Evolutionary conservation across 225 moss, liverwort and hornwort species (phyloP).

Genomic region (Anthoceros angustus): DNA sequence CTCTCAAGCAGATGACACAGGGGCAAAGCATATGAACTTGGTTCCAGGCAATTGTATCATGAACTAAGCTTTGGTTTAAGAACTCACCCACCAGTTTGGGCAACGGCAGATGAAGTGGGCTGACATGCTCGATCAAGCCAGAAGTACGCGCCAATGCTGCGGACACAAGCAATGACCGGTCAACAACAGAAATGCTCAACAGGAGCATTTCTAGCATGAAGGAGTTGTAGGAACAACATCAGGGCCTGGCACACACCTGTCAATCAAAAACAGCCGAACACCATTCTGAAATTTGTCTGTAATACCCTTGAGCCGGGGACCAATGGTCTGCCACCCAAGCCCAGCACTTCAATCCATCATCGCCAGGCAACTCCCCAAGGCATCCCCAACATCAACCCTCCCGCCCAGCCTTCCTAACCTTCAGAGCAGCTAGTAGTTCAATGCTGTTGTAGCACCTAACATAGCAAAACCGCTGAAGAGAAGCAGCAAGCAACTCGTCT

Average conservation of each 20-base stretch:
- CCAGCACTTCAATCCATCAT: neutral
- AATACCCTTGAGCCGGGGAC: constrained; percentile 27
- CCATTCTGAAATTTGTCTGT: constrained; percentile 28
- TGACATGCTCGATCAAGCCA: constrained; percentile 45
- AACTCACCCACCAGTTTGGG: constrained; percentile 21
- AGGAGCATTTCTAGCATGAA: neutral
- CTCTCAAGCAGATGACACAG: neutral
- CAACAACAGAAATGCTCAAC: neutral
- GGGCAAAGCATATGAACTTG: no score
- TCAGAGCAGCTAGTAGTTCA: constrained; percentile 39
- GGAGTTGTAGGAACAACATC: neutral
- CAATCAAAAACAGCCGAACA: constrained; percentile 33
- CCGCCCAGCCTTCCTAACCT: constrained; percentile 16
- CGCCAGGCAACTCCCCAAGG: no score
- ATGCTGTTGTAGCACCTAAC: constrained; percentile 55
- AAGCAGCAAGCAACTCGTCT: constrained; percentile 17
- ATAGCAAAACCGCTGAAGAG: constrained; percentile 32
- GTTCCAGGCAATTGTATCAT: neutral
- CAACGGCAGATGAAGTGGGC: neutral
- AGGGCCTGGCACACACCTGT: constrained; percentile 22
- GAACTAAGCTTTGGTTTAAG: neutral
- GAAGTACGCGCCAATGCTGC: constrained; percentile 56
- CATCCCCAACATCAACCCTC: neutral
- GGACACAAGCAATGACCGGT: neutral
- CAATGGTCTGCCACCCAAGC: constrained; percentile 24